Conservation (phyloP, 257 asterid genomes). For the Nicotiana sylvestris region DNA sequence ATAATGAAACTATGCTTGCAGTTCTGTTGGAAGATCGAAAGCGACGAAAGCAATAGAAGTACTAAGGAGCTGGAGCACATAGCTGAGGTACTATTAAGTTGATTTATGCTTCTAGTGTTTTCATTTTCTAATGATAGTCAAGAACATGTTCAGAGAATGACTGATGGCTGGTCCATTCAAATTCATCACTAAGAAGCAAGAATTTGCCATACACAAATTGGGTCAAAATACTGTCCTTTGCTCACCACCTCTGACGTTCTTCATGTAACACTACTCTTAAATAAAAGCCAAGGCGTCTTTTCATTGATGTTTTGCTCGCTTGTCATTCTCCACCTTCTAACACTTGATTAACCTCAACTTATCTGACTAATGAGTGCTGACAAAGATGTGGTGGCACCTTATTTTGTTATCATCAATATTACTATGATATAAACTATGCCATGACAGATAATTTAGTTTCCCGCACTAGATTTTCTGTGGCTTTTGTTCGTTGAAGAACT, state of each 20-base stretch:
- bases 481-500: background rate
- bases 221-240: background rate
- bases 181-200: background rate
- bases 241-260: background rate
- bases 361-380: background rate
- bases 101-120: conserved; percentile 15
- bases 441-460: background rate
- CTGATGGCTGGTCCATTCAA: background rate
- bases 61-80: conserved; percentile 73
- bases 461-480: background rate
- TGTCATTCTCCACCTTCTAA: background rate
- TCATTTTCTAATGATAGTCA: conserved; percentile 5
- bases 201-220: background rate
- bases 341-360: background rate
- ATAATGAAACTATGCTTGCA: conserved; percentile 90
- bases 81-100: conserved; percentile 63
- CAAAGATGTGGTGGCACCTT: background rate
- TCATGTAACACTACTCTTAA: background rate
- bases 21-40: conserved; percentile 95
- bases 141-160: background rate
- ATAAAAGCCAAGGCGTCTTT: background rate
- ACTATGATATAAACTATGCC: background rate
- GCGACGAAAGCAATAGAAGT: conserved; percentile 56
- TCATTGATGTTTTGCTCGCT: background rate
- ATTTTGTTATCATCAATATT: background rate